Evolutionary conservation across 2,329 filamentous ascomycete species (phyloP).

Genomic region (Endothia cerciana): DNA sequence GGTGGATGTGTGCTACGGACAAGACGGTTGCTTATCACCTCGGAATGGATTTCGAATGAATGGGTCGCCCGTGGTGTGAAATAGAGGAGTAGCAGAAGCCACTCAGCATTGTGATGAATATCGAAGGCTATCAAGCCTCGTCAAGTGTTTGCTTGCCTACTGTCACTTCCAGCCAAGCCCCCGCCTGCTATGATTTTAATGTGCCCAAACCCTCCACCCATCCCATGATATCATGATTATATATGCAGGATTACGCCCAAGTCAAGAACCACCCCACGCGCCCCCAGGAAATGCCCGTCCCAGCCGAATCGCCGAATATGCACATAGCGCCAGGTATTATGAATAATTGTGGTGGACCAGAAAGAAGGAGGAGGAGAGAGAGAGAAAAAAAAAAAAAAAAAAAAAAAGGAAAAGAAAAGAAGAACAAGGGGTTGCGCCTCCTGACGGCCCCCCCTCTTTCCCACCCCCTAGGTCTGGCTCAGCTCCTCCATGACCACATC

Average conservation of each 20-base stretch:
- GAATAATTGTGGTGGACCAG: neutral
- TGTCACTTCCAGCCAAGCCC: neutral
- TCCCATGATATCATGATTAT: slow-evolving; percentile 8
- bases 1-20: no score
- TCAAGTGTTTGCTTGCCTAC: no score
- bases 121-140: no score
- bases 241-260: neutral
- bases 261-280: neutral
- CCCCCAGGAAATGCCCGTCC: neutral
- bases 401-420: neutral
- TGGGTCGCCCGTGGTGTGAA: no score
- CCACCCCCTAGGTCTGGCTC: slow-evolving; percentile 31
- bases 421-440: no score
- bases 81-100: no score
- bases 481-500: slow-evolving; percentile 58
- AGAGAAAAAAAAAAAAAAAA: neutral
- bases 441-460: neutral
- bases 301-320: slow-evolving; percentile 5
- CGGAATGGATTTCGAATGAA: no score
- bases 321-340: neutral
- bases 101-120: no score
- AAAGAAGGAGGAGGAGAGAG: neutral
- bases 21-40: no score
- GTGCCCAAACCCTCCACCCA: neutral
- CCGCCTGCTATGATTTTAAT: neutral